Base-by-base conservation (phyloP, 257 asterid genomes). In the Jasminum sambac region DNA sequence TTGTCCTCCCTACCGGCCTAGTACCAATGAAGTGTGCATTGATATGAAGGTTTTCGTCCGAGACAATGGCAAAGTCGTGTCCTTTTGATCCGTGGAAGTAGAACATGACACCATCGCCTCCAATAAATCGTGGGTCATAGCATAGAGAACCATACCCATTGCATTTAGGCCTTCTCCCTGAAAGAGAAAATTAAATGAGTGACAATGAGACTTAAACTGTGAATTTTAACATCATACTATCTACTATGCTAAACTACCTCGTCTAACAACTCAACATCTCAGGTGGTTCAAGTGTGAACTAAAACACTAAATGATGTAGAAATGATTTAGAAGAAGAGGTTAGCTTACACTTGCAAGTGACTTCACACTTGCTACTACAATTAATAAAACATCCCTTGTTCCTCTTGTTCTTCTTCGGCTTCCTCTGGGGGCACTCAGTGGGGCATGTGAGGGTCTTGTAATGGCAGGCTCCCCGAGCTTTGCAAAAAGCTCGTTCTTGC, bases 21-120 rank as follows among this genome's bases (percentile, higher is more conserved):
- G 82, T 77, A 21, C 96, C 96, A 0, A 90, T 88, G 73, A 90
- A 80, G 48, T 86, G 96, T 5, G 89, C 95, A 38, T 90, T 90
- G 78, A 87, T 86, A 6, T 90, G 96, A 75, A 87, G 89, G 48
- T 83, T 83, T 13, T 86, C 83, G 50, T 87, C 96, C 0, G 92
- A 84, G 67, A 90, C 83, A 13, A 88, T 84, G 61, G 96, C 88
- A 23, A 84, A 90, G 40, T 82, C 74, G 2, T 80, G 60, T 0
- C 87, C 92, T 72, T 83, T 86, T 4, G 80, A 73, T 69, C 96
- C 95, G 6, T 90, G 96, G 90, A 90, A 90, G 87, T 86, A 90
- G 87, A 90, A 90, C 88, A 90, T 84, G 26, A 84, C 84, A 1
- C 96, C 96, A 10, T 90, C 92, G 5, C 92, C 96, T 0, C 96